phyloP scores from a whole-genome alignment of 768 basidiomycete genomes.

The Kwoniella sp. region DNA sequence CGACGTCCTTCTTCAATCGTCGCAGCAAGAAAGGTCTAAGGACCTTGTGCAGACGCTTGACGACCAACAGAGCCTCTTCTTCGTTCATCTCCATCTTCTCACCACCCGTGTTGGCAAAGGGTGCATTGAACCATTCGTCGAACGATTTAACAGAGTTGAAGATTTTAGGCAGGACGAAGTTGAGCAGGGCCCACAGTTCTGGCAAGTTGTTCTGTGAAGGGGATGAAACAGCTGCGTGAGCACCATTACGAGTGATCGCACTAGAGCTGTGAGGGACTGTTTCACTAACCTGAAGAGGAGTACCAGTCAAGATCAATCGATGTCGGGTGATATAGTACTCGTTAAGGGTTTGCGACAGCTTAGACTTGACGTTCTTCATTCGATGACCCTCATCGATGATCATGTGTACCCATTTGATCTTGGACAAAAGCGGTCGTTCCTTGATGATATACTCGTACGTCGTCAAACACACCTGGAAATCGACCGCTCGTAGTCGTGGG shows the following conservation, averaged over 20 bases:
- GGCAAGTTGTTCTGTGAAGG: conserved; percentile 54
- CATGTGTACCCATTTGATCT: conserved; percentile 96
- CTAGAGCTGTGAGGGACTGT: too few relatives aligned
- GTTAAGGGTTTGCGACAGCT: conserved; percentile 84
- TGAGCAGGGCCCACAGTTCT: conserved; percentile 59
- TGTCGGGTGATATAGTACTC: conserved; percentile 90
- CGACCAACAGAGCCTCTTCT: conserved; percentile 97
- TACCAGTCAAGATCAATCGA: conserved; percentile 92
- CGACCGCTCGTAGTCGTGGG: conserved; percentile 68
- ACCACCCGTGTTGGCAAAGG: conserved; percentile 91
- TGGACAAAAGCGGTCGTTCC: conserved; percentile 84
- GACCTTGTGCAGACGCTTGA: conserved; percentile 94
- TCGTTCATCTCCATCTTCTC: conserved; percentile 99
- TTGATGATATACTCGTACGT: conserved; percentile 99
- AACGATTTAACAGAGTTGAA: conserved; percentile 99
- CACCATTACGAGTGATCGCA: not conserved
- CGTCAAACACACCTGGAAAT: conserved; percentile 90
- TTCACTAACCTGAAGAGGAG: conserved; percentile 70
- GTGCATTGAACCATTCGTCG: conserved; percentile 99
- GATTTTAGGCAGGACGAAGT: conserved; percentile 73
- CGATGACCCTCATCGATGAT: conserved; percentile 98
- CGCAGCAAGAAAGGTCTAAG: conserved; percentile 89
- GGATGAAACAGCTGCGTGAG: not conserved
- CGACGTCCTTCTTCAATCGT: conserved; percentile 93
- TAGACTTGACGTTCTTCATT: conserved; percentile 93